Evolutionary conservation across 257 asterid species (phyloP).

Genomic region (Cordia subcordata): DNA sequence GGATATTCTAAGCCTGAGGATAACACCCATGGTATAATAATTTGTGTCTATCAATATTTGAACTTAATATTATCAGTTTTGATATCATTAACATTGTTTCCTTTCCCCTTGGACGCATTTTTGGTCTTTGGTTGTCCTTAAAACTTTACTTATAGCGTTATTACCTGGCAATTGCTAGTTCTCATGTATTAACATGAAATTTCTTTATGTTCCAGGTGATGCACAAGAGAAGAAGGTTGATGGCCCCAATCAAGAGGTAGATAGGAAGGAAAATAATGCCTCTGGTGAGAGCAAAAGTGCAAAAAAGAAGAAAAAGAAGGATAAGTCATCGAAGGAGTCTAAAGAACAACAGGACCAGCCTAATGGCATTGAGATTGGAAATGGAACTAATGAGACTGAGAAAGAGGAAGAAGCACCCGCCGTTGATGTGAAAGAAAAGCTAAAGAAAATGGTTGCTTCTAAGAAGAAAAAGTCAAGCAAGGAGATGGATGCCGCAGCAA

Average conservation of each 20-base stretch:
- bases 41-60: neutral
- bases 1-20: slow-evolving; percentile 51
- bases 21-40: slow-evolving; percentile 63
- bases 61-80: too few species aligned
- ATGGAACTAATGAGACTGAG: slow-evolving; percentile 28
- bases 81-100: neutral
- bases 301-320: slow-evolving; percentile 93
- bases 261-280: slow-evolving; percentile 13
- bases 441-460: slow-evolving; percentile 66
- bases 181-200: too few species aligned
- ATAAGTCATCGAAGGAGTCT: slow-evolving; percentile 58
- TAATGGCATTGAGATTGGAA: slow-evolving; percentile 33
- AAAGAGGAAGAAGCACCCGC: slow-evolving; percentile 38
- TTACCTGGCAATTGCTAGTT: too few species aligned
- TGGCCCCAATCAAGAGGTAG: slow-evolving; percentile 3
- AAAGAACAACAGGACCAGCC: slow-evolving; percentile 45
- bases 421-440: slow-evolving; percentile 63
- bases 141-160: too few species aligned
- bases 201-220: slow-evolving; percentile 18
- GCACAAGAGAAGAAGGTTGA: slow-evolving; percentile 45
- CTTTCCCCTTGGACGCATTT: too few species aligned
- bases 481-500: slow-evolving; percentile 85
- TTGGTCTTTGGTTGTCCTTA: too few species aligned
- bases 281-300: slow-evolving; percentile 77
- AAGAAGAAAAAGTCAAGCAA: slow-evolving; percentile 88